These are phyloP conservation scores for Hypholoma sublateritium DNA, from an alignment of 768 basidiomycete species.

Conservation along the genomic window DNA sequence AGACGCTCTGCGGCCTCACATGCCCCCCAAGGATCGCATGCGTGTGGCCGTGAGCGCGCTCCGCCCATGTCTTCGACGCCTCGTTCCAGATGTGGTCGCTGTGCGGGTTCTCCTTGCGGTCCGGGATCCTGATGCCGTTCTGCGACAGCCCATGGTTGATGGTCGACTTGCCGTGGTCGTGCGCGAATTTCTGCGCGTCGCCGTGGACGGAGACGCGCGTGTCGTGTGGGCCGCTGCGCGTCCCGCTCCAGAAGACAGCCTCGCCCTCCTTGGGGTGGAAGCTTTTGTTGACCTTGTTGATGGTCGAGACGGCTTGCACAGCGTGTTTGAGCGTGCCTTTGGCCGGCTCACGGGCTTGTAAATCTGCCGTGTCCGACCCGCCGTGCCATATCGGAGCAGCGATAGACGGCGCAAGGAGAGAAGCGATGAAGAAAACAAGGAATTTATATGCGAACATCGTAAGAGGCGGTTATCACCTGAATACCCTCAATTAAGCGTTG, in stretches of 20 bases:
- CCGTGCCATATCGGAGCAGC: too few species aligned
- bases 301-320: neutral
- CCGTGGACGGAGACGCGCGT: neutral
- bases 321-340: neutral
- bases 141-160: neutral
- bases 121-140: slow-evolving; percentile 4
- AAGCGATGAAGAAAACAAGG: too few species aligned
- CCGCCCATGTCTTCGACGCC: slow-evolving; percentile 8
- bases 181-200: slow-evolving; percentile 4
- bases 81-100: slow-evolving; percentile 4
- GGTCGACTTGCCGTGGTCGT: neutral
- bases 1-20: slow-evolving; percentile 2
- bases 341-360: neutral
- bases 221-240: neutral
- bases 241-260: slow-evolving; percentile 15
- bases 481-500: neutral
- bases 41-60: slow-evolving; percentile 3
- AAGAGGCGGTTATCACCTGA: neutral
- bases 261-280: slow-evolving; percentile 3
- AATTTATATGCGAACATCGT: too few species aligned
- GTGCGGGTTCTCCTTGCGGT: neutral
- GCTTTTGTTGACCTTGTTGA: neutral
- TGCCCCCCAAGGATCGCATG: slow-evolving; percentile 10
- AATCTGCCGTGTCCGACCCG: too few species aligned
- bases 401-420: too few species aligned